phyloP scores from a whole-genome alignment of 2,329 filamentous ascomycete genomes.

The Hymenoscyphus linearis region DNA sequence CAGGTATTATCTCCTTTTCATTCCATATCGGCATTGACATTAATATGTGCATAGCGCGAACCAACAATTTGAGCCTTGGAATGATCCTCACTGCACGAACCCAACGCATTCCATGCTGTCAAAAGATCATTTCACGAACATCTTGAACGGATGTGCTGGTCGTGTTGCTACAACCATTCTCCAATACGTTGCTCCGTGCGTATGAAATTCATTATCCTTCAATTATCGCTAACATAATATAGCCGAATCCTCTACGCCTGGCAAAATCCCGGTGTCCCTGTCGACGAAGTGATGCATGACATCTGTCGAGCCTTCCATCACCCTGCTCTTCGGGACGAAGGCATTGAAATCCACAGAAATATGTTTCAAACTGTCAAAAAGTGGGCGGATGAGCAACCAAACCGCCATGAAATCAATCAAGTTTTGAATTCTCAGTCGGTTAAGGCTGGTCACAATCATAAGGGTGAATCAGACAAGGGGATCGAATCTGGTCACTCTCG shows the following conservation, averaged over 20 bases:
- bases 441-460: conserved; percentile 75
- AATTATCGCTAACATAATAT: conserved; percentile 22
- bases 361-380: conserved; percentile 85
- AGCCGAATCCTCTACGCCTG: conserved; percentile 83
- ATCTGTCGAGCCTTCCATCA: conserved; percentile 85
- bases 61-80: conserved; percentile 77
- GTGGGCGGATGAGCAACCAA: conserved; percentile 69
- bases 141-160: conserved; percentile 73
- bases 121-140: conserved; percentile 79
- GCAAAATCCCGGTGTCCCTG: conserved; percentile 78
- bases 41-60: conserved; percentile 50
- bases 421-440: conserved; percentile 82
- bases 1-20: conserved; percentile 31
- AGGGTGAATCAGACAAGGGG: conserved; percentile 34
- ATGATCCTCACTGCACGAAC: conserved; percentile 66
- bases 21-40: not conserved
- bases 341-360: conserved; percentile 71
- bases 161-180: conserved; percentile 69
- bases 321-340: conserved; percentile 71
- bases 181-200: conserved; percentile 77
- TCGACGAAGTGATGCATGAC: conserved; percentile 79
- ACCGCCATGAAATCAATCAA: conserved; percentile 63
- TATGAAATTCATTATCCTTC: conserved; percentile 42
- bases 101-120: conserved; percentile 79
- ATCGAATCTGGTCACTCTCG: conserved; percentile 30